Percentiles rank a stretch among this genome's conserved stretches.
Evolutionary conservation across 176 grass and related monocot genomes (phyloP).

Genomic region (Thalia dealbata): DNA sequence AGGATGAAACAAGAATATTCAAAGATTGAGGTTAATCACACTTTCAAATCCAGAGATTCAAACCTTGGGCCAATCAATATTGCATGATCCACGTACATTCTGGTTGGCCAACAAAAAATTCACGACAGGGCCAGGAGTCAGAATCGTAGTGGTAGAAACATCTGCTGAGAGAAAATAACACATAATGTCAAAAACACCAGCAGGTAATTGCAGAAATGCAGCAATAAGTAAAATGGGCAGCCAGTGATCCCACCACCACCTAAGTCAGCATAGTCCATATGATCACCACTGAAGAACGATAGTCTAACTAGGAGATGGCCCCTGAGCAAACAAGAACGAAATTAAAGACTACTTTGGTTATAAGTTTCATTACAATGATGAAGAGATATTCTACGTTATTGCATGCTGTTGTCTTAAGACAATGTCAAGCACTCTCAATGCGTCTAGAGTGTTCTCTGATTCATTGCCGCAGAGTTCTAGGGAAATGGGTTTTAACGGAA

Average conservation of each 20-base stretch:
- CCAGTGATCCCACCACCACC: conserved; percentile 52
- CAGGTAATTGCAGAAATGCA: background rate
- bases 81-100: conserved; percentile 45
- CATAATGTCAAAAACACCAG: background rate
- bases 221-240: conserved; percentile 56
- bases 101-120: conserved; percentile 79
- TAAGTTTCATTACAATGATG: too few species aligned
- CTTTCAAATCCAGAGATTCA: too few species aligned
- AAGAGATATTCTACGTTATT: too few species aligned
- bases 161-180: conserved; percentile 43
- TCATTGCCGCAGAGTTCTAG: conserved; percentile 49
- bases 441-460: conserved; percentile 51
- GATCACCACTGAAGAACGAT: conserved; percentile 57
- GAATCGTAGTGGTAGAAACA: conserved; percentile 93
- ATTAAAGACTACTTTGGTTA: background rate
- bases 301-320: conserved; percentile 56
- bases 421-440: conserved; percentile 73
- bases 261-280: conserved; percentile 57
- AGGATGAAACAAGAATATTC: too few species aligned
- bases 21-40: too few species aligned
- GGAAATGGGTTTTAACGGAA: conserved; percentile 58
- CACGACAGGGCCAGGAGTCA: conserved; percentile 79
- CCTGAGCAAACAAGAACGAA: too few species aligned
- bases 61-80: conserved; percentile 82
- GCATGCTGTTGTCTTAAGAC: conserved; percentile 87